Evolutionary conservation across 805 yeast genomes (phyloP).

Genomic region (Yueomyces sinensis): DNA sequence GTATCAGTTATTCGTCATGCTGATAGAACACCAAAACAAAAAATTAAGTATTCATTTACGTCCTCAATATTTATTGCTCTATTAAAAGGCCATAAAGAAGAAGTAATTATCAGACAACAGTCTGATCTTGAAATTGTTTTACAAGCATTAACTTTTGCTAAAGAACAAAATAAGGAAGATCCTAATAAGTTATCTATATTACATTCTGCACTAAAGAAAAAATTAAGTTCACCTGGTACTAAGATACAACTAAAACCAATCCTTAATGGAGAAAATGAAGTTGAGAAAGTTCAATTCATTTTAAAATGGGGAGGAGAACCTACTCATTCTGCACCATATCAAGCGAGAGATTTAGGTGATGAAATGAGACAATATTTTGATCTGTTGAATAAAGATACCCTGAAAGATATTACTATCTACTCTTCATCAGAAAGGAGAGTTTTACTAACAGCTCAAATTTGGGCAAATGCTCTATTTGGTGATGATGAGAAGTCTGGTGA

Average conservation of each 20-base stretch:
- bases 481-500: conserved; percentile 66
- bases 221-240: conserved; percentile 86
- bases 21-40: conserved; percentile 96
- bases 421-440: conserved; percentile 95
- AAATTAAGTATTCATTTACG: conserved; percentile 87
- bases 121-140: conserved; percentile 76
- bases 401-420: conserved; percentile 74
- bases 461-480: conserved; percentile 64
- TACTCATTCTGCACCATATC: conserved; percentile 91
- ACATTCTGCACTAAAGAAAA: conserved; percentile 75
- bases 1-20: conserved; percentile 95
- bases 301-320: conserved; percentile 99
- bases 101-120: conserved; percentile 85
- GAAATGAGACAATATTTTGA: conserved; percentile 87
- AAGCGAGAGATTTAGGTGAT: conserved; percentile 91
- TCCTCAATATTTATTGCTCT: conserved; percentile 76
- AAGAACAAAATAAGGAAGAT: conserved; percentile 70
- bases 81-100: conserved; percentile 89
- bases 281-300: conserved; percentile 91
- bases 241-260: conserved; percentile 92
- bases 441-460: conserved; percentile 78
- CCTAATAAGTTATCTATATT: conserved; percentile 60
- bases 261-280: conserved; percentile 48
- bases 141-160: conserved; percentile 72
- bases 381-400: conserved; percentile 69